Percentiles rank a stretch among this genome's conserved stretches.
Conservation (phyloP, 176 grass and related monocot species). For the sorghum (Sorghum bicolor) region Sorghum_bicolor_NCBIv3 NC_012872.2:58749001-58749500, state of each 20-base stretch:
- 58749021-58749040: conserved; percentile 91
- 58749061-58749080: conserved; percentile 92
- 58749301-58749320: conserved; percentile 85
- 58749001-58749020: conserved; percentile 85
- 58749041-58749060: conserved; percentile 86
- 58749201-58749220: no score
- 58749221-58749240: conserved; percentile 96
- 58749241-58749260: conserved; percentile 95
- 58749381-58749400: conserved; percentile 98
- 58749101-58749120: conserved; percentile 78
- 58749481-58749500: conserved; percentile 14
- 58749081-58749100: conserved; percentile 90
- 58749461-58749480: not conserved
- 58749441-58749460: no score
- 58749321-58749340: conserved; percentile 91
- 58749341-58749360: conserved; percentile 93
- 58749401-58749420: no score
- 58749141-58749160: no score
- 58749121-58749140: conserved; percentile 88
- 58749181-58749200: no score
- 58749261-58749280: conserved; percentile 94
- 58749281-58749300: conserved; percentile 90
- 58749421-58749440: no score
- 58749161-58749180: no score
- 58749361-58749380: conserved; percentile 87